Percentiles rank a stretch among this genome's conserved stretches.
Conservation (phyloP, 164 flowering plant genomes). For the Magnolia kwangsiensis region DNA sequence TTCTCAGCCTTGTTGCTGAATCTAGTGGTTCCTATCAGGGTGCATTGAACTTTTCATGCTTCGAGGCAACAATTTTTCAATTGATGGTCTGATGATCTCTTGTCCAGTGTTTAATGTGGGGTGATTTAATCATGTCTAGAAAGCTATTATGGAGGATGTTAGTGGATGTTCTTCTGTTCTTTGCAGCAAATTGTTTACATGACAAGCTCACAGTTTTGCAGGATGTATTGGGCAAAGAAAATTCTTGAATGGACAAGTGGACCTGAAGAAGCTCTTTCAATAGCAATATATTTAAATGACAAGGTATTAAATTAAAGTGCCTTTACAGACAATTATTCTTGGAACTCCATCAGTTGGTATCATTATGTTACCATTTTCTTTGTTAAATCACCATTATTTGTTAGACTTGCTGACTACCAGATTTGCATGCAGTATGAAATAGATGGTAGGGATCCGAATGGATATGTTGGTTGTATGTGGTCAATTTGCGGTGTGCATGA, state of each 20-base stretch:
- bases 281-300: slow-evolving; percentile 75
- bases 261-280: slow-evolving; percentile 87
- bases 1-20: too few relatives aligned
- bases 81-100: too few relatives aligned
- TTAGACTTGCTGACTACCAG: background rate
- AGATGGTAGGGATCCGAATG: slow-evolving; percentile 95
- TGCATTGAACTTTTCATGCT: too few relatives aligned
- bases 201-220: slow-evolving; percentile 23
- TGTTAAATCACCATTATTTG: background rate
- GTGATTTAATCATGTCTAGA: too few relatives aligned
- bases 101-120: background rate
- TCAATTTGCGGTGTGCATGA: slow-evolving; percentile 96
- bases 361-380: background rate
- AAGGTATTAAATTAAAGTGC: slow-evolving; percentile 43
- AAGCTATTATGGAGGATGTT: too few relatives aligned
- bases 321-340: background rate
- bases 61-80: too few relatives aligned
- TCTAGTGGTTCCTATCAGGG: too few relatives aligned
- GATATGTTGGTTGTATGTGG: slow-evolving; percentile 99
- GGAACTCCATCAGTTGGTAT: background rate
- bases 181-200: background rate
- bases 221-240: slow-evolving; percentile 99
- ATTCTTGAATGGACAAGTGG: slow-evolving; percentile 94
- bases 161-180: too few relatives aligned
- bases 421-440: slow-evolving; percentile 67